These are phyloP conservation scores for Coccinonectria pachysandricola DNA, from an alignment of 2,329 filamentous ascomycete genomes.

Conservation along the genomic window DNA sequence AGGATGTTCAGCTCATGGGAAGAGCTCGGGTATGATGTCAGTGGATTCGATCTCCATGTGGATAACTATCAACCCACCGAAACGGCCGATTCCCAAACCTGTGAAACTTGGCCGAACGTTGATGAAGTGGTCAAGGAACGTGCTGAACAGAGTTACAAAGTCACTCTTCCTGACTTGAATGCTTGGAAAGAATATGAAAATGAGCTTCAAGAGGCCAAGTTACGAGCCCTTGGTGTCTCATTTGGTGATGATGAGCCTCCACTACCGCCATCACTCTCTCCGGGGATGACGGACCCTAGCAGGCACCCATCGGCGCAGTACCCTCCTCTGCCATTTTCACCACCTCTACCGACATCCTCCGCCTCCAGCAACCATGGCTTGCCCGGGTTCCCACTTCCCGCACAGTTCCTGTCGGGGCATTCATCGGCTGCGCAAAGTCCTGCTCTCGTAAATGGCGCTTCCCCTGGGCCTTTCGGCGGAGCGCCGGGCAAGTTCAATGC, in stretches of 20 bases:
- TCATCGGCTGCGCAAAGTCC: slow-evolving; percentile 54
- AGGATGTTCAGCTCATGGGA: slow-evolving; percentile 57
- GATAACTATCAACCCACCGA: slow-evolving; percentile 28
- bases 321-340: slow-evolving; percentile 69
- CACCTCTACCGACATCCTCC: slow-evolving; percentile 70
- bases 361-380: slow-evolving; percentile 56
- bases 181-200: slow-evolving; percentile 69
- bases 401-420: slow-evolving; percentile 49
- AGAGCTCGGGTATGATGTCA: slow-evolving; percentile 56
- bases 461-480: slow-evolving; percentile 59
- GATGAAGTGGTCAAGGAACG: slow-evolving; percentile 49
- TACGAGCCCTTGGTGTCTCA: slow-evolving; percentile 82
- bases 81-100: slow-evolving; percentile 49
- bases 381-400: slow-evolving; percentile 46
- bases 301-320: slow-evolving; percentile 65
- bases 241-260: slow-evolving; percentile 63
- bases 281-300: slow-evolving; percentile 50
- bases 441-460: slow-evolving; percentile 53
- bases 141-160: slow-evolving; percentile 40
- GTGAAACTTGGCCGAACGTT: slow-evolving; percentile 55
- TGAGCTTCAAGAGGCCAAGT: slow-evolving; percentile 79
- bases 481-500: slow-evolving; percentile 53
- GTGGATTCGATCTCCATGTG: slow-evolving; percentile 57
- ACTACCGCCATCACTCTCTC: slow-evolving; percentile 53
- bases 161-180: slow-evolving; percentile 61